Evolutionary conservation across 108 stramenopile species (phyloP).

Genomic region (Stephanodiscus triporus): DNA sequence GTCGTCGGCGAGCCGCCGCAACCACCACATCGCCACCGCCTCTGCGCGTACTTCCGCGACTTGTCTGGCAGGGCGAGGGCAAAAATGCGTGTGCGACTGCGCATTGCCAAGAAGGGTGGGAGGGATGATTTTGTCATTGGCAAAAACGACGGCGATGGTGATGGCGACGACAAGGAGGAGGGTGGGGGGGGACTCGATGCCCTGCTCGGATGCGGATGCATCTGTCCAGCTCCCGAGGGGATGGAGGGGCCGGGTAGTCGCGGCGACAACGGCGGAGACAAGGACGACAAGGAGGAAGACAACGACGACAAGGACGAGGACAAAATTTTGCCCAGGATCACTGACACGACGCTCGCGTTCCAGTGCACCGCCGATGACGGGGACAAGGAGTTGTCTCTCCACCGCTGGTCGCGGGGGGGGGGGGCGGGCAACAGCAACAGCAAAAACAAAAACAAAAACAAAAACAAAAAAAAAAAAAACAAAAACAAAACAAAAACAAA

Average conservation of each 20-base stretch:
- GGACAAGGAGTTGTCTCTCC: too few species aligned
- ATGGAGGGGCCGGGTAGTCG: background rate
- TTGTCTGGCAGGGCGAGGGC: conserved; percentile 43
- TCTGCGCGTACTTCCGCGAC: conserved; percentile 47
- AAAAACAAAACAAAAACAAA: too few species aligned
- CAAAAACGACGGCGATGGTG: background rate
- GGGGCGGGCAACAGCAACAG: too few species aligned
- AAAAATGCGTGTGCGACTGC: conserved; percentile 30
- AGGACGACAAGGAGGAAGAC: conserved; percentile 8
- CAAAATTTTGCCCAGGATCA: background rate
- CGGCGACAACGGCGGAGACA: conserved; percentile 1
- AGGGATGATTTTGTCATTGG: background rate
- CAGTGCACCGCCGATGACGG: conserved; percentile 17
- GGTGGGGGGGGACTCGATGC: conserved; percentile 5
- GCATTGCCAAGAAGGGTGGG: too few species aligned
- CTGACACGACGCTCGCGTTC: conserved; percentile 27
- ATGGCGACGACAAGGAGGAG: background rate
- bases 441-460: too few species aligned
- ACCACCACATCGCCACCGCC: too few species aligned
- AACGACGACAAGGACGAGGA: background rate
- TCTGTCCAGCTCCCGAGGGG: conserved; percentile 25
- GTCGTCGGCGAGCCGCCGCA: background rate
- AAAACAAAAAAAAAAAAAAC: too few species aligned
- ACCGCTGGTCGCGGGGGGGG: too few species aligned
- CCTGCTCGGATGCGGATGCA: conserved; percentile 24